Percentiles rank a stretch among this genome's conserved stretches.
These are phyloP conservation scores for Fusarium liriodendri DNA, from an alignment of 2,329 filamentous ascomycete species.

Conservation along the genomic window DNA sequence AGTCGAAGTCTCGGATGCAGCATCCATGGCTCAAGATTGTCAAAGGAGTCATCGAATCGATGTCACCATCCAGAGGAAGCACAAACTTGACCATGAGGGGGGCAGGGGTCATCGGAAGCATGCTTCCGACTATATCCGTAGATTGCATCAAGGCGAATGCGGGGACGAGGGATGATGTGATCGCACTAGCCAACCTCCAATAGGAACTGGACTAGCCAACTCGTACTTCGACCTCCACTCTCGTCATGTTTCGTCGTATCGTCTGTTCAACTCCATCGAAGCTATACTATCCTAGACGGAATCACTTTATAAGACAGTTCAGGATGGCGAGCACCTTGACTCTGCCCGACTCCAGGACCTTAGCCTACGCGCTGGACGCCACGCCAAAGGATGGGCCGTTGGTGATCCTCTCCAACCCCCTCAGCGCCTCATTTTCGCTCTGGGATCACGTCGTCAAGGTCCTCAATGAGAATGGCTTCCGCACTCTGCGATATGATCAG, in stretches of 20 bases:
- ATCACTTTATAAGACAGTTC: background rate
- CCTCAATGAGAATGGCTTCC: conserved; percentile 50
- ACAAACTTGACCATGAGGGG: background rate
- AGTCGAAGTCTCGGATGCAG: conserved; percentile 31
- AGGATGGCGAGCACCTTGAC: conserved; percentile 36
- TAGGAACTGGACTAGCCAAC: background rate
- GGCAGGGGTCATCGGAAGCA: conserved; percentile 17
- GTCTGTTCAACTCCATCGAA: background rate
- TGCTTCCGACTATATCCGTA: conserved; percentile 28
- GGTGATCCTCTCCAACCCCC: conserved; percentile 54
- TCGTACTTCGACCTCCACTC: background rate
- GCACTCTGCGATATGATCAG: conserved; percentile 56
- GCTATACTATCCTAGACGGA: background rate
- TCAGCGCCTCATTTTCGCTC: conserved; percentile 49
- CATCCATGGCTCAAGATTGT: background rate
- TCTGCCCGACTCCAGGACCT: conserved; percentile 42
- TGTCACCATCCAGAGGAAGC: conserved; percentile 15
- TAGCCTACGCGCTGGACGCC: conserved; percentile 47
- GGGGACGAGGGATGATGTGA: conserved; percentile 13
- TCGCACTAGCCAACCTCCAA: background rate
- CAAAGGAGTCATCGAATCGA: conserved; percentile 29
- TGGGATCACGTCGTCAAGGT: conserved; percentile 55
- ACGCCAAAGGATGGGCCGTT: conserved; percentile 42
- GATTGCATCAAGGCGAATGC: conserved; percentile 8
- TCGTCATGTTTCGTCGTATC: conserved; percentile 11